Evolutionary conservation across 306 rosid genomes (phyloP), one percentile per base, ranked within the genome.

Genomic region (Myrica gale): DNA sequence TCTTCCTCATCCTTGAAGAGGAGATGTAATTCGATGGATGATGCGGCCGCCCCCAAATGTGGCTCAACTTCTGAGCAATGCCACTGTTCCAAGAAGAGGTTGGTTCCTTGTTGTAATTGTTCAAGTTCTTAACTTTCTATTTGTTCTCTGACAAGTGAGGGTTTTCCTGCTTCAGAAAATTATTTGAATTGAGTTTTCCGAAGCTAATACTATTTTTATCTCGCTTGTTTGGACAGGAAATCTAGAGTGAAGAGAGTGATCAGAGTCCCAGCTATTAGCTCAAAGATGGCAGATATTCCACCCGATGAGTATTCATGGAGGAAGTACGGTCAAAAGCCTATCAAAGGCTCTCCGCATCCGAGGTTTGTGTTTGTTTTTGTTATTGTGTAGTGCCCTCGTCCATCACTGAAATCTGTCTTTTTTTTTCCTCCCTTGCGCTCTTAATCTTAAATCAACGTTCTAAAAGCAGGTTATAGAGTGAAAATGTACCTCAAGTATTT

Each of bases 301-400:
- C 84, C 94, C 0, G 98, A 92, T 76, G 96, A 92, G 10, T 90
- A 83, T 55, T 87, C 89, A 0, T 92, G 98, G 98, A 89, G 96
- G 76, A 92, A 92, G 77, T 92, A 92, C 60, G 98, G 98, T 68
- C 96, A 92, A 52, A 92, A 92, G 77, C 98, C 98, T n/a, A 92
- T 92, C 67, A 92, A 92, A 79, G 94, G 98, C 8, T 92, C 98
- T 47, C 98, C 98, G 20, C 88, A 90, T 75, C 98, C 98, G 11
- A 91, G 98, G 98, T 26, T 26, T 92, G 56, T 42, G 21, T 65
- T 5, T 44, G 9, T 1, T 43, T 7, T 65, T 2, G 6, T 65
- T 26, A 0, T 26, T 26, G 32, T 26, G 32, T 1, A 26, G 47
- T 37, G 11, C 47, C 6, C 47, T 63, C 47, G 6, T 63, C 46